These are phyloP conservation scores for Diaporthe sp. DNA, from an alignment of 2,329 filamentous ascomycete genomes.

Conservation along the genomic window DNA sequence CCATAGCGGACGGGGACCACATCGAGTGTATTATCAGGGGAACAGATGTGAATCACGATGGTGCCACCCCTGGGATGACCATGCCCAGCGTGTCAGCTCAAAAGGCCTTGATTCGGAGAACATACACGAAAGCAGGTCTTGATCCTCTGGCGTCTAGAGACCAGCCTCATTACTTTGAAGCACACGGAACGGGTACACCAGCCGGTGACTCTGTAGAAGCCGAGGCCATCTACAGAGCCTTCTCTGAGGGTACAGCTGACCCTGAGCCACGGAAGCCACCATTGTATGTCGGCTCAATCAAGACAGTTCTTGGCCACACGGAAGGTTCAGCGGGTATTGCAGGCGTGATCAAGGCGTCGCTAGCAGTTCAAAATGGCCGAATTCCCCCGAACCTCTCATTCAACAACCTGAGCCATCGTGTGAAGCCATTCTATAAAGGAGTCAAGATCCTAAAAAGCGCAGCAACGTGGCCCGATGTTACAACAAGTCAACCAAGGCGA, in stretches of 20 bases:
- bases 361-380: constrained; percentile 47
- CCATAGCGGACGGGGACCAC: constrained; percentile 55
- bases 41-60: constrained; percentile 56
- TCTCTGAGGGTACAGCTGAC: constrained; percentile 35
- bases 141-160: constrained; percentile 41
- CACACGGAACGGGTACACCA: constrained; percentile 46
- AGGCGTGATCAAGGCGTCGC: constrained; percentile 49
- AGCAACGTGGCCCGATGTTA: background rate
- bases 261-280: background rate
- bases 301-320: constrained; percentile 52
- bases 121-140: constrained; percentile 52
- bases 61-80: constrained; percentile 58
- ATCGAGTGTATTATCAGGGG: constrained; percentile 54
- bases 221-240: constrained; percentile 45
- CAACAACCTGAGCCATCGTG: constrained; percentile 45
- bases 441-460: constrained; percentile 35
- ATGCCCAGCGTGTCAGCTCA: constrained; percentile 56
- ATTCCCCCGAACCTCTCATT: constrained; percentile 51
- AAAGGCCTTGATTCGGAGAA: constrained; percentile 48
- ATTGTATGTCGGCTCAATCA: constrained; percentile 45
- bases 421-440: constrained; percentile 43
- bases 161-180: constrained; percentile 52
- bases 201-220: constrained; percentile 44
- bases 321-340: constrained; percentile 55
- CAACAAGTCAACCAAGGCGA: background rate